Base-by-base conservation (phyloP, 108 stramenopile species). In the Stephanodiscus triporus region DNA sequence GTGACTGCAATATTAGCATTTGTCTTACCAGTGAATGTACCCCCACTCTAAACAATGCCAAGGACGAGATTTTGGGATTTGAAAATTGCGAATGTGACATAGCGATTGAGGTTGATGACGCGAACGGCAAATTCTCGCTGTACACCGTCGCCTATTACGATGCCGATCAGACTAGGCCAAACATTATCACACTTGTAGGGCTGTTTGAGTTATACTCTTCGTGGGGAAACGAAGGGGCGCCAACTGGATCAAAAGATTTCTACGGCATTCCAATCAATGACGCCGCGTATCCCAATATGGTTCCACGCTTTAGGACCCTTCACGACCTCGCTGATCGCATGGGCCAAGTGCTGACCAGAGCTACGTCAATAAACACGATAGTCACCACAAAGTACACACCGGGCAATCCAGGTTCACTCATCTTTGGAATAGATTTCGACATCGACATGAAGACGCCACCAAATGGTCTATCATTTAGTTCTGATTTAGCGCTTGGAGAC, bases 401-500 rank as follows among this genome's bases (percentile, higher is more conserved):
- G 47, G 59, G 57, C 32, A 20, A 36, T 5, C 32, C 48, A 16
- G 73, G 73, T 27, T 27, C 26, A 24, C 66, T 75, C 30, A 42
- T 75, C 32, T 42, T 75, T 58, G 74, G 57, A 27, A 69, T 80
- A 6, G 56, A 30, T 48, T 66, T 80, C 57, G 43, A 64, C 27
- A 16, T 9, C 26, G 10, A 26, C 55, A 26, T 56, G 56, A 59
- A 74, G 50, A 47, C 27, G 1, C 50, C 58, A 42, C 42, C 56
- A 30, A 16, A 26, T 36, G 47, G 29, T n/a, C 57, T 75, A 24
- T 61, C 57, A 10, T 69, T 74, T 23, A 68, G 38, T 47, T 38
- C 73, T 13, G 14, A 73, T 32, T 54, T 68, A 22, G 32, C 29
- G 23, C 57, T 80, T 20, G 79, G 79, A 13, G 79, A 80, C 40